Base-by-base conservation (phyloP, 305 asterid species). In the Rubia balearica region DNA sequence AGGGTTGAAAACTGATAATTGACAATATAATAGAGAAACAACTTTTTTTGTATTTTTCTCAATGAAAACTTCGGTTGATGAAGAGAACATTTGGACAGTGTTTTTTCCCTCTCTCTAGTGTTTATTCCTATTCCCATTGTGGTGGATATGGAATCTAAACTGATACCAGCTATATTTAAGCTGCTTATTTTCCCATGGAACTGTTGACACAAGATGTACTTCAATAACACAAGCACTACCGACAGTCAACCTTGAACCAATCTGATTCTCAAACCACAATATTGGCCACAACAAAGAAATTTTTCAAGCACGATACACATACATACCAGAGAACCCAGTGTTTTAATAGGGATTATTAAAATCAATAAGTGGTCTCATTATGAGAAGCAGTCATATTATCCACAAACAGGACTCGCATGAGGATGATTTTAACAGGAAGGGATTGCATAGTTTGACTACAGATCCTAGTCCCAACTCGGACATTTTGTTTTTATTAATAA, bases 1-100 rank as follows among this genome's bases (percentile, higher is more conserved):
- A 77, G 73, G 68, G 92, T 89, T 87, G 96, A 82, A 82, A 70
- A 79, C 77, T 78, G 71, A 53, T 49, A 71, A 68, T 56, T 81
- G 83, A 85, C 80, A 71, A 74, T 61, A 70, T 36, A 85, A 69
- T 68, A 68, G 76, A 56, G 16, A 17, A 64, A 40, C 6, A 64
- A 1, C 2, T 36, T 62, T 57, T 61, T 61, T 63, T 38, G 11
- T 64, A 11, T 41, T 64, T 65, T 42, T 64, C n/a, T 64, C 82
- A 69, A 40, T 49, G 67, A 57, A 59, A 41, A 68, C 59, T 72
- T 78, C 45, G 65, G 68, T 30, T 63, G 66, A 74, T 53, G n/a
- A n/a, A n/a, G n/a, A n/a, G 80, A 79, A 49, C 40, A 40, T 24
- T 57, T 21, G 62, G 38, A 22, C 36, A 69, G 13, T 1, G 16